Evolutionary conservation across 2,329 filamentous ascomycete genomes (phyloP).

Genomic region (Fusarium keratoplasticum): DNA sequence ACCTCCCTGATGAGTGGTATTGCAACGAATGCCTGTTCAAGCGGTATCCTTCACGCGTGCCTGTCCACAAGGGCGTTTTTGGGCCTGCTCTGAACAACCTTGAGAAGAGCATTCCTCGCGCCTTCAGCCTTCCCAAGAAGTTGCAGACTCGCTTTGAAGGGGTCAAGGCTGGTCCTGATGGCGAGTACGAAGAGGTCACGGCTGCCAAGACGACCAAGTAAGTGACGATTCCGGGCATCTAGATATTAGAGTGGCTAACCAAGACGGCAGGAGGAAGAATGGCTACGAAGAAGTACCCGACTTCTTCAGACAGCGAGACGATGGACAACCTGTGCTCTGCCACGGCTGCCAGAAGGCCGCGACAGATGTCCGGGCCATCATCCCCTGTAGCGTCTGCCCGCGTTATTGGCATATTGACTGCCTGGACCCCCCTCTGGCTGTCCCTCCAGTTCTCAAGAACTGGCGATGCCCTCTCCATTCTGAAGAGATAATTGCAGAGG

Average conservation of each 20-base stretch:
- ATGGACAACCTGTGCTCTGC: constrained; percentile 83
- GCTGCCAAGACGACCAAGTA: constrained; percentile 73
- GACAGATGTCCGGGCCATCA: constrained; percentile 73
- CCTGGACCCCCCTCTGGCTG: constrained; percentile 83
- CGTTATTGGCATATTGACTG: constrained; percentile 94
- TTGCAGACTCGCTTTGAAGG: constrained; percentile 84
- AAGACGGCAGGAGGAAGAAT: constrained; percentile 58
- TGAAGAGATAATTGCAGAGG: constrained; percentile 75
- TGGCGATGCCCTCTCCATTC: constrained; percentile 93
- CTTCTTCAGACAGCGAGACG: constrained; percentile 77
- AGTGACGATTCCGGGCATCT: constrained; percentile 48
- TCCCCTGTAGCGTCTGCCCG: constrained; percentile 86
- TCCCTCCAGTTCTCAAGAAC: constrained; percentile 79
- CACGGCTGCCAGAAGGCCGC: constrained; percentile 77
- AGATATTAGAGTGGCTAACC: constrained; percentile 9
- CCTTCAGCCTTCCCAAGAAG: constrained; percentile 77
- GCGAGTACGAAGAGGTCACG: constrained; percentile 80
- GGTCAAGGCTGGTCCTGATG: constrained; percentile 79
- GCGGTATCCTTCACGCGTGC: constrained; percentile 59
- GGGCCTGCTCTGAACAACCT: constrained; percentile 72
- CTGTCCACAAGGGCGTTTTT: constrained; percentile 67
- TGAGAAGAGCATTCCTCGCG: constrained; percentile 75
- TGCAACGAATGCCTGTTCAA: constrained; percentile 77
- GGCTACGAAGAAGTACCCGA: constrained; percentile 73
- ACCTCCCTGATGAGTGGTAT: constrained; percentile 82